These are phyloP conservation scores for Apiospora pterosperma DNA, from an alignment of 2,329 filamentous ascomycete genomes.

Conservation along the genomic window DNA sequence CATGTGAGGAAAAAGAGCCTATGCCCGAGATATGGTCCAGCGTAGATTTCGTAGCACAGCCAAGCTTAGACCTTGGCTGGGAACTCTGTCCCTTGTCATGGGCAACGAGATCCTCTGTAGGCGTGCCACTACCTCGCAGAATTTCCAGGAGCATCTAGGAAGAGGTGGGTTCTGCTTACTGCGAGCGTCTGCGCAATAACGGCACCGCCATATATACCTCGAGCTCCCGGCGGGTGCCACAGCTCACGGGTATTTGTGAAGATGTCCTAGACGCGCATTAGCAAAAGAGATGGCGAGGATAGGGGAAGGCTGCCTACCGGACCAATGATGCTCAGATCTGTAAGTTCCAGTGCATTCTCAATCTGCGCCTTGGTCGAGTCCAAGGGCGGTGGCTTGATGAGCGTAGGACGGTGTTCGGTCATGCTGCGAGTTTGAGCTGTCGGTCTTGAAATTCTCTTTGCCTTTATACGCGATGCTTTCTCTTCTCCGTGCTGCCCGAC, in stretches of 20 bases:
- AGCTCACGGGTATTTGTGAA: slow-evolving; percentile 91
- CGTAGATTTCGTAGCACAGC: neutral
- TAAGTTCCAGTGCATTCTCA: slow-evolving; percentile 86
- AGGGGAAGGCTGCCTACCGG: slow-evolving; percentile 52
- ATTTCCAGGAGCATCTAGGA: neutral
- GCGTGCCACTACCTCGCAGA: neutral
- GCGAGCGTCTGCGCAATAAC: slow-evolving; percentile 74
- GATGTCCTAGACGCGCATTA: slow-evolving; percentile 61
- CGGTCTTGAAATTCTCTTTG: too few relatives aligned
- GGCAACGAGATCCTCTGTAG: neutral
- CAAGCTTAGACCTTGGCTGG: neutral
- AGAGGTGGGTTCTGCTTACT: slow-evolving; percentile 15
- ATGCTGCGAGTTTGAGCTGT: too few relatives aligned
- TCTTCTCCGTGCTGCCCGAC: too few relatives aligned
- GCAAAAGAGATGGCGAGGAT: neutral
- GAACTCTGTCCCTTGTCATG: neutral
- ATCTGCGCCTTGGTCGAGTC: slow-evolving; percentile 74
- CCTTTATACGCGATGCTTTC: too few relatives aligned
- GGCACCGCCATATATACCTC: slow-evolving; percentile 89
- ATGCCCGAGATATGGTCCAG: neutral
- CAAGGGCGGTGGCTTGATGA: slow-evolving; percentile 71
- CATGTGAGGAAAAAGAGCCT: neutral
- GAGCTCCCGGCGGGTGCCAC: slow-evolving; percentile 88
- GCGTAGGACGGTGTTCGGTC: slow-evolving; percentile 41
- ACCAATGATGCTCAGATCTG: slow-evolving; percentile 71